Conservation (phyloP, 2,329 filamentous ascomycete genomes). For the Teratosphaeria zuluensis region DNA sequence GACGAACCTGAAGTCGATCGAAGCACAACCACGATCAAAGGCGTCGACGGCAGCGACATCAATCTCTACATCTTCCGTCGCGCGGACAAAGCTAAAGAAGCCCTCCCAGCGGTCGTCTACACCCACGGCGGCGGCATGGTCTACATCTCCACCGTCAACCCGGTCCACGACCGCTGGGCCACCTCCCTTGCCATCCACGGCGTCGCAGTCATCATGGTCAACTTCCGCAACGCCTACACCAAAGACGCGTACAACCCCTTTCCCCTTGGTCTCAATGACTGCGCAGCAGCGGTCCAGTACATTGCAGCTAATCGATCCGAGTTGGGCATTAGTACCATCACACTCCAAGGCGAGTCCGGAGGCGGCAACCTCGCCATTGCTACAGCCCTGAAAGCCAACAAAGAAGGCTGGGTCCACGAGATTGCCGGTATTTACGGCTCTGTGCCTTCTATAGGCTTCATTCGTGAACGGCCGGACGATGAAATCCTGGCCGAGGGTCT, state of each 20-base stretch:
- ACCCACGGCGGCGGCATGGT: constrained; percentile 24
- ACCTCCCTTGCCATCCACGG: constrained; percentile 17
- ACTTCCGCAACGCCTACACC: constrained; percentile 24
- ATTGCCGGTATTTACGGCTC: constrained; percentile 20
- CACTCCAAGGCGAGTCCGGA: constrained; percentile 23
- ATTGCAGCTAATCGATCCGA: constrained; percentile 13
- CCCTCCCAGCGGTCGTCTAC: constrained; percentile 19
- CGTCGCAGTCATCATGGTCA: constrained; percentile 18
- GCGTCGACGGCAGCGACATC: constrained; percentile 12
- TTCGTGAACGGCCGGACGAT: constrained; percentile 10
- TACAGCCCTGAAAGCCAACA: constrained; percentile 18
- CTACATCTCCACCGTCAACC: constrained; percentile 8
- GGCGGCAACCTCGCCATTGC: constrained; percentile 23
- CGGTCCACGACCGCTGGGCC: constrained; percentile 18
- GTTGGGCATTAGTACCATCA: constrained; percentile 17
- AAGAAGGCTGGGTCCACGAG: constrained; percentile 18
- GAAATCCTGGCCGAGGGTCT: constrained; percentile 14
- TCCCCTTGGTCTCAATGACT: constrained; percentile 23
- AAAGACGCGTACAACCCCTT: constrained; percentile 17
- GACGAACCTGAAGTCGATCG: constrained; percentile 7
- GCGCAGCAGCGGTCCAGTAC: constrained; percentile 16
- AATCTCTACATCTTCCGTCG: constrained; percentile 10
- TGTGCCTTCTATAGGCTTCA: constrained; percentile 19
- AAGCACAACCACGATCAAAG: constrained; percentile 8
- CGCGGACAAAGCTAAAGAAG: constrained; percentile 2